Evolutionary conservation across 495 filamentous ascomycete species (phyloP), one percentile per base, ranked within the genome.

Genomic region (Aspergillus sclerotioniger): DNA sequence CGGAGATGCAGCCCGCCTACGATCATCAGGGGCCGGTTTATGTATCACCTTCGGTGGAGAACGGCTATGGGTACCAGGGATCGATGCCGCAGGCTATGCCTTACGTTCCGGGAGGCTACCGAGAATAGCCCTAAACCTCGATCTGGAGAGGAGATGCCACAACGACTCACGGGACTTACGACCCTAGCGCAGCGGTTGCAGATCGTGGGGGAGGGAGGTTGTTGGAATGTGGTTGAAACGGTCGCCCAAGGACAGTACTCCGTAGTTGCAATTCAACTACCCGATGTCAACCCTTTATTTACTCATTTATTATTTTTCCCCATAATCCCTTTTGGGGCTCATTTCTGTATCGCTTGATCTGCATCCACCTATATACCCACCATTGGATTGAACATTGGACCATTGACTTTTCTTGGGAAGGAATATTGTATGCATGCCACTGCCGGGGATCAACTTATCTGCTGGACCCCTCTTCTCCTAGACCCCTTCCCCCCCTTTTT

Each of bases 1-100:
- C 60, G 39, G 62, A 64, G 52, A 59, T 62, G 59, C 57, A 60
- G 20, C 35, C 55, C n/a, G 21, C 32, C 9, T 64, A 57, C 51
- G 54, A 62, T 57, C 46, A 35, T 39, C 57, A 51, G 19, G 51
- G 25, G 16, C 17, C 50, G 19, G 32, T 53, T 47, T 63, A 64
- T 57, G 48, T 62, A 47, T 63, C 64, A 44, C 16, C 57, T 28
- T 43, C 47, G 20, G 61, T 53, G 44, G 60, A 57, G 21, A 58
- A 58, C 51, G 25, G 55, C 51, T 62, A 61, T 49, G n/a, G 39
- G 8, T 57, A 57, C 29, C 55, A 49, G 20, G 56, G 58, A 16
- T 20, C 56, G 20, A 61, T 66, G 56, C 53, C 56, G 12, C 57
- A 45, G 10, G 45, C 33, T 10, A 53, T 61, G 53, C 53, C 58